Percentiles rank a stretch among this genome's conserved stretches.
Conservation (phyloP, 306 rosid species). For the Styphnolobium japonicum region DNA sequence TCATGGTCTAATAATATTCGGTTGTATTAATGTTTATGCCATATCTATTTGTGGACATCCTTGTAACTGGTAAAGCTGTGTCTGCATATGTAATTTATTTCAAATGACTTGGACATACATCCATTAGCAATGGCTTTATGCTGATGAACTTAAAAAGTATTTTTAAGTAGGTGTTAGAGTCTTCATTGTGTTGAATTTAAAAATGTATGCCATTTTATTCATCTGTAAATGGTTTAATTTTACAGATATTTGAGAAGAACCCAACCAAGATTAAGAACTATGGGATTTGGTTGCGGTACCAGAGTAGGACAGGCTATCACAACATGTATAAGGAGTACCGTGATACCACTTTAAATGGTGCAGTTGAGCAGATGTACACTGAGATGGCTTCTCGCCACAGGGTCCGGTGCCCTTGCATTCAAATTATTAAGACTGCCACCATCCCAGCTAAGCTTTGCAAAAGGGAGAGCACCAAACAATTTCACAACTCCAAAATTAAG, state of each 20-base stretch:
- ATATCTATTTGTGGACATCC: not conserved
- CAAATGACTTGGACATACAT: not conserved
- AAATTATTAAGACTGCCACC: conserved; percentile 85
- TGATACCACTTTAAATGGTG: conserved; percentile 85
- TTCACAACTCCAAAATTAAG: conserved; percentile 85
- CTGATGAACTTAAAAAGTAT: not conserved
- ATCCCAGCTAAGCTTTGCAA: conserved; percentile 85
- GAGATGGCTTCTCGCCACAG: conserved; percentile 96
- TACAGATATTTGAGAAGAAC: conserved; percentile 84
- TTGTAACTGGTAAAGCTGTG: not conserved
- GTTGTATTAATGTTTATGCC: not conserved
- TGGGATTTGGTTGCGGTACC: conserved; percentile 87
- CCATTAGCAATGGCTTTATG: not conserved
- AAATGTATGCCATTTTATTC: not conserved
- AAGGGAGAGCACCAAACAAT: conserved; percentile 88
- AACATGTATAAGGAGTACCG: conserved; percentile 94
- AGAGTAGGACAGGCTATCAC: conserved; percentile 91
- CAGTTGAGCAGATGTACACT: conserved; percentile 70
- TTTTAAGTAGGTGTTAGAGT: not conserved
- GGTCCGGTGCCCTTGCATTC: conserved; percentile 84
- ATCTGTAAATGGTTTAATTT: not conserved
- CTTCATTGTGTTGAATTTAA: not conserved
- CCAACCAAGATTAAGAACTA: conserved; percentile 84
- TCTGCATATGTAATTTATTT: not conserved
- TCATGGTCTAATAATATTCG: not conserved